A percentile compares a stretch with the other conserved stretches of the same genome.
These are phyloP conservation scores for Rhodotorula toruloides DNA, from an alignment of 768 basidiomycete species.

Conservation along the genomic window DNA sequence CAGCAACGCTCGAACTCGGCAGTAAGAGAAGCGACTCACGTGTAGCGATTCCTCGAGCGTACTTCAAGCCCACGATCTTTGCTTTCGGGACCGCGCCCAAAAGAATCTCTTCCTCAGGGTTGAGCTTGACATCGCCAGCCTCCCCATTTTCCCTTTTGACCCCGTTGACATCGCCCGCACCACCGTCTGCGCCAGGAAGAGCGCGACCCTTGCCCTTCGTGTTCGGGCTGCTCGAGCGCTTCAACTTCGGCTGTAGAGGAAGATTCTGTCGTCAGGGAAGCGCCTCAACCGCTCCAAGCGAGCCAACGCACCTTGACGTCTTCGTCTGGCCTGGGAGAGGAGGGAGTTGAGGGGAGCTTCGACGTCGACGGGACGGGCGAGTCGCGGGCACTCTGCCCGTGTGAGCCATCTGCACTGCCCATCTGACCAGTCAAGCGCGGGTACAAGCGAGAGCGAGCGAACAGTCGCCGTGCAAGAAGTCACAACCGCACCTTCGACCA, in stretches of 20 bases:
- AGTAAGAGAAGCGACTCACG: constrained; percentile 6
- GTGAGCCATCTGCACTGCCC: too few species aligned
- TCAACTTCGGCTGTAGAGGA: neutral
- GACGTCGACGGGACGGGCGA: too few species aligned
- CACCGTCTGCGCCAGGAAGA: neutral
- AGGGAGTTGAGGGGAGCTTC: too few species aligned
- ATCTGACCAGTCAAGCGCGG: too few species aligned
- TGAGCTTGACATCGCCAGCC: neutral
- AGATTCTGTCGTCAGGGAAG: neutral
- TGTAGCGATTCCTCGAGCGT: constrained; percentile 19
- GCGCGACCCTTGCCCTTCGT: neutral
- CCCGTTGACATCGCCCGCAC: neutral
- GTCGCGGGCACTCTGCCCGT: too few species aligned
- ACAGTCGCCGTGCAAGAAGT: too few species aligned
- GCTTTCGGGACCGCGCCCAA: constrained; percentile 19
- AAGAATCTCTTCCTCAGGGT: constrained; percentile 29
- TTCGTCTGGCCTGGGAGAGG: too few species aligned
- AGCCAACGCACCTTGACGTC: too few species aligned
- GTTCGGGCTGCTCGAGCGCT: neutral
- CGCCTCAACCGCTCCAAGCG: too few species aligned
- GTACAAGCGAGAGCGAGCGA: too few species aligned
- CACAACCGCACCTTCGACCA: too few species aligned
- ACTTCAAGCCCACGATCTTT: constrained; percentile 31
- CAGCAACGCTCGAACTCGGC: neutral
- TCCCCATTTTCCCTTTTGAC: neutral